phyloP scores from a whole-genome alignment of 139 green algal species.

The Coccomyxa sp. region DNA sequence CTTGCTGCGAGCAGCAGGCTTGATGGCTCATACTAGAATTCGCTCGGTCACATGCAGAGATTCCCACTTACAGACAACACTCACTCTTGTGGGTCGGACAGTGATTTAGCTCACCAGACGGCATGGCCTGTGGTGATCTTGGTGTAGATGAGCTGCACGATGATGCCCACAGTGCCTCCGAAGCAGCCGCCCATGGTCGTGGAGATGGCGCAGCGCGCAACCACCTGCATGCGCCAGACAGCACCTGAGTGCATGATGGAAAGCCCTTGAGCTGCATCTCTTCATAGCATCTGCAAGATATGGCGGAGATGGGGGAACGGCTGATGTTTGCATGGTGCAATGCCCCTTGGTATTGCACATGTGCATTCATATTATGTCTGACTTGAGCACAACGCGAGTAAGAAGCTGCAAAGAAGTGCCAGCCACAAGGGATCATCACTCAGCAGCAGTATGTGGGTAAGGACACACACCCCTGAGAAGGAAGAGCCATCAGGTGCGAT shows the following conservation, averaged over 20 bases:
- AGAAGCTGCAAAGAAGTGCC: not conserved
- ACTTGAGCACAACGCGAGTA: no score
- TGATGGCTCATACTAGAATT: not conserved
- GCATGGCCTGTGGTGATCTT: conserved; percentile 4
- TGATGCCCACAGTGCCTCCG: conserved; percentile 13
- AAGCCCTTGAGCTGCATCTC: no score
- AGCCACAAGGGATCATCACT: not conserved
- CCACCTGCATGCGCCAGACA: conserved; percentile 5
- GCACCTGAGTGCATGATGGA: not conserved
- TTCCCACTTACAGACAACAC: no score
- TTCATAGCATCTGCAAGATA: no score
- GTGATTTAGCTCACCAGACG: conserved; percentile 13
- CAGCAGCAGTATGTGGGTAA: not conserved
- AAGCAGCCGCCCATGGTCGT: conserved; percentile 27
- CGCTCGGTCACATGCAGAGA: not conserved
- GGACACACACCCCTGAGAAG: conserved; percentile 6
- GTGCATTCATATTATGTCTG: no score
- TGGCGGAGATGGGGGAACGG: no score
- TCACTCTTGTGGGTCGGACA: no score
- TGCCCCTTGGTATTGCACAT: no score
- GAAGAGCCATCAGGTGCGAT: conserved; percentile 13
- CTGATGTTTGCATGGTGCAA: no score
- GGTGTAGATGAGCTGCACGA: conserved; percentile 9
- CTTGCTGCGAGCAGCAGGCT: not conserved
- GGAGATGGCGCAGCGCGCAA: conserved; percentile 22